Evolutionary conservation across 768 basidiomycete species (phyloP).

Genomic region (Dictyophora rubrovolvata): DNA sequence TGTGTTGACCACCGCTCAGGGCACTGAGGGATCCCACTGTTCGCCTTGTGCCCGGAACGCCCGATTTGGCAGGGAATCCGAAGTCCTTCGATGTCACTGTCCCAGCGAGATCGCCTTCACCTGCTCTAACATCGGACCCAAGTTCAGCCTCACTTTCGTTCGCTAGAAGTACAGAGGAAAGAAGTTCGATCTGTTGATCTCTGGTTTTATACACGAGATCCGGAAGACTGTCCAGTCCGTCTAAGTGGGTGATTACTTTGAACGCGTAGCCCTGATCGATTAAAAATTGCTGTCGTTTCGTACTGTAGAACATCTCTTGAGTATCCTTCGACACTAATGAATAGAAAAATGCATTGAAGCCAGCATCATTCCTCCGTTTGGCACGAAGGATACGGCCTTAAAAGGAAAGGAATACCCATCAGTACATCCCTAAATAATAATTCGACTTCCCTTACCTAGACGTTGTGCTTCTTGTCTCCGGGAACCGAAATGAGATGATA

Average conservation of each 20-base stretch:
- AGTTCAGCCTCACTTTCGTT: constrained; percentile 87
- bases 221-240: constrained; percentile 77
- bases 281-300: constrained; percentile 96
- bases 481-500: constrained; percentile 97
- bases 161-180: constrained; percentile 85
- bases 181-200: constrained; percentile 91
- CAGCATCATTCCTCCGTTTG: constrained; percentile 96
- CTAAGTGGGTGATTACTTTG: constrained; percentile 97
- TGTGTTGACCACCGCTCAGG: constrained; percentile 80
- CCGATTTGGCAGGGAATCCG: constrained; percentile 43
- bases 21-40: constrained; percentile 76
- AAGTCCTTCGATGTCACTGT: constrained; percentile 83
- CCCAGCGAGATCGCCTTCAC: constrained; percentile 77
- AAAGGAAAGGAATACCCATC: constrained; percentile 10
- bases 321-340: constrained; percentile 98
- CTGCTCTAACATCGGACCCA: constrained; percentile 72
- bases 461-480: constrained; percentile 96
- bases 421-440: neutral
- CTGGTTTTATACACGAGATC: constrained; percentile 87
- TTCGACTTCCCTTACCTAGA: constrained; percentile 45
- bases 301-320: constrained; percentile 99
- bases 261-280: constrained; percentile 99
- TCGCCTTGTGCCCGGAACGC: constrained; percentile 59
- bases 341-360: constrained; percentile 99
- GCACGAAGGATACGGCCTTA: constrained; percentile 91